A percentile compares a stretch with the other conserved stretches of the same genome.
Conservation (phyloP, 495 filamentous ascomycete species). For the Aspergillus indologenus region DNA sequence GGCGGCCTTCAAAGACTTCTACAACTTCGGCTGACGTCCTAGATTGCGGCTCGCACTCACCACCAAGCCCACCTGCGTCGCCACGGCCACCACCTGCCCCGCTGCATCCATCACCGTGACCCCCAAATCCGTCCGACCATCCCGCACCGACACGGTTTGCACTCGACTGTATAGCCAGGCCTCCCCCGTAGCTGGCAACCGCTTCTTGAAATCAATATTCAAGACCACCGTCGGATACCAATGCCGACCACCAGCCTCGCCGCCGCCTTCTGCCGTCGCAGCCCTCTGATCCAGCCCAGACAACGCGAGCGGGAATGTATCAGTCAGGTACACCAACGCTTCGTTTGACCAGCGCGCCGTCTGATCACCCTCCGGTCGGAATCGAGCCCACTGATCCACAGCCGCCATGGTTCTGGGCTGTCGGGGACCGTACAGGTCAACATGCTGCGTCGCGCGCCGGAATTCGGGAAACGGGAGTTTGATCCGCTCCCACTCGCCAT, state of each 20-base stretch:
- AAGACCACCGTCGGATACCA: slow-evolving; percentile 82
- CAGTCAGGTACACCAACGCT: slow-evolving; percentile 56
- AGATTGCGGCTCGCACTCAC: slow-evolving; percentile 54
- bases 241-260: slow-evolving; percentile 32
- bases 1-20: neutral
- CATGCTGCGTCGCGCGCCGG: slow-evolving; percentile 52
- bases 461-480: slow-evolving; percentile 44
- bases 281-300: slow-evolving; percentile 42
- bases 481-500: slow-evolving; percentile 31
- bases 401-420: slow-evolving; percentile 30
- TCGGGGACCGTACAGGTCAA: slow-evolving; percentile 55
- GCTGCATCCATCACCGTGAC: slow-evolving; percentile 56
- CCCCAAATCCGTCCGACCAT: slow-evolving; percentile 65
- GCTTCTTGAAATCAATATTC: slow-evolving; percentile 65
- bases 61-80: slow-evolving; percentile 61
- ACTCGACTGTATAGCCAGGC: slow-evolving; percentile 65
- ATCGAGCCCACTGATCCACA: slow-evolving; percentile 66
- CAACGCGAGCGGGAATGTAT: slow-evolving; percentile 61
- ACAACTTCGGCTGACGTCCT: slow-evolving; percentile 37
- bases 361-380: slow-evolving; percentile 34
- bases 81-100: slow-evolving; percentile 58
- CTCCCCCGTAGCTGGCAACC: slow-evolving; percentile 54
- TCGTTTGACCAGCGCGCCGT: slow-evolving; percentile 54
- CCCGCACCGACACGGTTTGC: slow-evolving; percentile 53
- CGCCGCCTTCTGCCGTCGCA: slow-evolving; percentile 14